These are phyloP conservation scores for Nelumbo lutea DNA, from an alignment of 164 flowering plant genomes.

Conservation along the genomic window DNA sequence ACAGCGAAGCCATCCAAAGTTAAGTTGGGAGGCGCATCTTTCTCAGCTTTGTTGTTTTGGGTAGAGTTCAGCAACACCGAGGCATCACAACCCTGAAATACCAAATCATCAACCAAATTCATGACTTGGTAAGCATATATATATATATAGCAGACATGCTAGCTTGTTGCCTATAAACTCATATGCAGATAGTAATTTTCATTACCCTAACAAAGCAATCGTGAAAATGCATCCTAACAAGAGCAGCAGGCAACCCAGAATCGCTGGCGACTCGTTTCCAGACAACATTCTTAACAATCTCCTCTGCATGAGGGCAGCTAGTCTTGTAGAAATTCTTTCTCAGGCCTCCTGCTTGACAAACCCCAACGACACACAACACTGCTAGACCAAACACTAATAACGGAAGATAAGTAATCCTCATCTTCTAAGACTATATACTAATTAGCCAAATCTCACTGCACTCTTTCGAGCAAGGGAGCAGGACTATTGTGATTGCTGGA, in stretches of 20 bases:
- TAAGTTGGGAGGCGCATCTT: slow-evolving; percentile 33
- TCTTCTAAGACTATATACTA: not conserved
- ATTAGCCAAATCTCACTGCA: not conserved
- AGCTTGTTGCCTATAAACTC: no score
- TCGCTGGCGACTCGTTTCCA: slow-evolving; percentile 19
- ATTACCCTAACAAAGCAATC: slow-evolving; percentile 54
- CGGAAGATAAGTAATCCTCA: not conserved
- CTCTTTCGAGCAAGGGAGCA: no score
- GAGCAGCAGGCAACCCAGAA: slow-evolving; percentile 30
- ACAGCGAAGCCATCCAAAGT: slow-evolving; percentile 37
- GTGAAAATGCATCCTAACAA: slow-evolving; percentile 45
- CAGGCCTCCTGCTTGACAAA: slow-evolving; percentile 12
- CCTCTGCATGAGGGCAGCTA: slow-evolving; percentile 29
- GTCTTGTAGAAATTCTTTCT: slow-evolving; percentile 20
- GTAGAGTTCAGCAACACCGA: slow-evolving; percentile 39
- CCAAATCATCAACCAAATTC: not conserved
- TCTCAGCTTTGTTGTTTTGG: slow-evolving; percentile 27
- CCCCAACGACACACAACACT: not conserved
- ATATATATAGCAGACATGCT: no score
- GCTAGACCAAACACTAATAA: not conserved
- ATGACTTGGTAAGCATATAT: not conserved
- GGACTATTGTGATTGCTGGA: no score
- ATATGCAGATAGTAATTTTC: not conserved
- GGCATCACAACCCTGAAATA: slow-evolving; percentile 46
- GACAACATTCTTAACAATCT: slow-evolving; percentile 17